Evolutionary conservation across 208 protist species (phyloP), one percentile per base, ranked within the genome.

Genomic region (Trypanosoma boissoni): DNA sequence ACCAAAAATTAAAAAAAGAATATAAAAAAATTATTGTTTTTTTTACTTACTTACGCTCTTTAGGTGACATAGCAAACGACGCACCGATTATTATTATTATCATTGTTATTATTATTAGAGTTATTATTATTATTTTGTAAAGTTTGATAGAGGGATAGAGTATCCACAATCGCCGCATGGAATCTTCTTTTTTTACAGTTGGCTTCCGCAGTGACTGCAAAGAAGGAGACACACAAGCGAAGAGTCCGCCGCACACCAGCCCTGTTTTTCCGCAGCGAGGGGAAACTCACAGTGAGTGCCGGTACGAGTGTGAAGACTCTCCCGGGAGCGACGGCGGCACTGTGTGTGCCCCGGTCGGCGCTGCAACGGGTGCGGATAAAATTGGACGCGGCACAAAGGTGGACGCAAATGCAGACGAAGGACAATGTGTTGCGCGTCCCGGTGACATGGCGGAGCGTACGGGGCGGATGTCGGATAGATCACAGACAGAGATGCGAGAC

Each of bases 371-470:
- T n/a, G n/a, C n/a, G n/a, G n/a, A n/a, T n/a, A n/a, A 23, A n/a
- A 29, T 55, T 10, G 55, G 53, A 36, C 60, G 63, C 52, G 27
- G 21, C 16, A 32, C 63, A 3, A 68, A 54, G 12, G 37, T 61
- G 23, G 53, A 68, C 9, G 14, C 14, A 4, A 26, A 42, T n/a
- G n/a, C n/a, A n/a, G n/a, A n/a, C n/a, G n/a, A 31, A 14, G 24
- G 50, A 24, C 23, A 49, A 2, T 68, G 32, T 28, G 59, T 60
- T 37, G 44, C 55, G 52, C 34, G 37, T 16, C 14, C 52, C 24
- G 50, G 10, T 18, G 53, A 68, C 42, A 31, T 45, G 9, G 36
- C 51, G 1, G 26, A 54, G 6, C 51, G 49, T 21, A 54, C 26
- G 16, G 52, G 52, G 51, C 28, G 52, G 16, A 12, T 60, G 12